Evolutionary conservation across 2,329 filamentous ascomycete genomes (phyloP).

Genomic region (Colletotrichum musae): DNA sequence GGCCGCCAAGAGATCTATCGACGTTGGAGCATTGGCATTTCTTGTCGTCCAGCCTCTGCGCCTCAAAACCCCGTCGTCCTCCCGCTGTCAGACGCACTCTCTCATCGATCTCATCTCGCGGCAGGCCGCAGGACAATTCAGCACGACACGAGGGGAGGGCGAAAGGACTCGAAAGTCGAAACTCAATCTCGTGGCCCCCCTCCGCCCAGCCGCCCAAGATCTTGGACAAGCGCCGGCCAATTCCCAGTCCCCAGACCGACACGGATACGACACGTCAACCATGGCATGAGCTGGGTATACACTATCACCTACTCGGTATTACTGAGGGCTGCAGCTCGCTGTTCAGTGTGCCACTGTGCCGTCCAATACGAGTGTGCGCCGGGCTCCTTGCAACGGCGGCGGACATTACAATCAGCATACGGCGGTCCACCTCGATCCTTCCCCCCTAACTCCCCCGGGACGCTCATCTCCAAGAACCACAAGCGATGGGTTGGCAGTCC

Average conservation of each 20-base stretch:
- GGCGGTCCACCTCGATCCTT: slow-evolving; percentile 10
- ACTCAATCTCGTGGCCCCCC: slow-evolving; percentile 4
- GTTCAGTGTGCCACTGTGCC: background rate
- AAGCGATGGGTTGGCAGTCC: slow-evolving; percentile 12
- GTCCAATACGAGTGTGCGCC: no score
- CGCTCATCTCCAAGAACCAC: slow-evolving; percentile 30
- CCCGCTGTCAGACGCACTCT: slow-evolving; percentile 20
- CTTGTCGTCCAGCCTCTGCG: slow-evolving; percentile 33
- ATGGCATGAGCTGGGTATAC: no score
- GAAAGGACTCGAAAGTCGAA: background rate
- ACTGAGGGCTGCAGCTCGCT: background rate
- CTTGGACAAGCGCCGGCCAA: slow-evolving; percentile 1
- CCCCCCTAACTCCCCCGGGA: slow-evolving; percentile 10
- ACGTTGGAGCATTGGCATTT: slow-evolving; percentile 33
- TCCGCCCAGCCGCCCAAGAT: slow-evolving; percentile 36
- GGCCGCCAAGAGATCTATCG: slow-evolving; percentile 32
- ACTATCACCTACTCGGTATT: no score
- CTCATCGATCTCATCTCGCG: background rate
- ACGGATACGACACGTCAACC: background rate
- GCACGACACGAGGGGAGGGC: no score
- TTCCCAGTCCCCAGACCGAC: background rate
- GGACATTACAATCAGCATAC: slow-evolving; percentile 30
- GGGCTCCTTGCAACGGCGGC: slow-evolving; percentile 11
- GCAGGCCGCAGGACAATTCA: no score
- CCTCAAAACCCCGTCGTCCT: slow-evolving; percentile 15